Conservation (phyloP, 1,139 yeast genomes). For the Yamadazyma taylorii region DNA sequence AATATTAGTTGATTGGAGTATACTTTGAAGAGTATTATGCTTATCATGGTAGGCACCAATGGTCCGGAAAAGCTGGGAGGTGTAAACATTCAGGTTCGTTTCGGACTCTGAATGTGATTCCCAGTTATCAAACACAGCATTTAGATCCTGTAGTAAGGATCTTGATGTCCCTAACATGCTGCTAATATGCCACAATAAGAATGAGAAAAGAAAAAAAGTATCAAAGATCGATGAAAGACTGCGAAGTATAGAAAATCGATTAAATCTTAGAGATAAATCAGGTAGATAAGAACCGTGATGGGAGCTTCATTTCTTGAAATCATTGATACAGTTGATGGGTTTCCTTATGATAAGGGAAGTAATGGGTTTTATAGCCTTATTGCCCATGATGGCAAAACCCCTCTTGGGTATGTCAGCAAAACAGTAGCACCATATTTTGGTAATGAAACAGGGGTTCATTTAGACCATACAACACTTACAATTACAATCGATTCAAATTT, state of each 20-base stretch:
- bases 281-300: not conserved
- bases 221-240: too few relatives aligned
- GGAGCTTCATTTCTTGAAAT: constrained; percentile 3
- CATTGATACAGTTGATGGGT: constrained; percentile 50
- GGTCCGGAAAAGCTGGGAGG: constrained; percentile 14
- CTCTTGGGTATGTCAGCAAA: constrained; percentile 55
- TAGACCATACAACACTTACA: constrained; percentile 22
- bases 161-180: constrained; percentile 31
- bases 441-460: constrained; percentile 29
- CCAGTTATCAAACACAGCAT: constrained; percentile 31
- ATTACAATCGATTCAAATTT: constrained; percentile 18
- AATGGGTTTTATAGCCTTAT: constrained; percentile 34
- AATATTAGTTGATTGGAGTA: constrained; percentile 36
- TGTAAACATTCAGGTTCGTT: constrained; percentile 11
- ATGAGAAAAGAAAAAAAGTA: too few relatives aligned
- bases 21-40: constrained; percentile 40
- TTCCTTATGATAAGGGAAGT: constrained; percentile 32
- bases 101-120: constrained; percentile 23
- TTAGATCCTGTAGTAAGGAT: constrained; percentile 33
- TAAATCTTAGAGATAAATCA: too few relatives aligned
- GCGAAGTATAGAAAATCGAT: too few relatives aligned
- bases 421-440: constrained; percentile 42
- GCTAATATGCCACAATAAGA: too few relatives aligned
- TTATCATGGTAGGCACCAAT: constrained; percentile 27
- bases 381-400: constrained; percentile 49